Evolutionary conservation across 768 basidiomycete species (phyloP), one percentile per base, ranked within the genome.

Genomic region (Auricularia sp.): DNA sequence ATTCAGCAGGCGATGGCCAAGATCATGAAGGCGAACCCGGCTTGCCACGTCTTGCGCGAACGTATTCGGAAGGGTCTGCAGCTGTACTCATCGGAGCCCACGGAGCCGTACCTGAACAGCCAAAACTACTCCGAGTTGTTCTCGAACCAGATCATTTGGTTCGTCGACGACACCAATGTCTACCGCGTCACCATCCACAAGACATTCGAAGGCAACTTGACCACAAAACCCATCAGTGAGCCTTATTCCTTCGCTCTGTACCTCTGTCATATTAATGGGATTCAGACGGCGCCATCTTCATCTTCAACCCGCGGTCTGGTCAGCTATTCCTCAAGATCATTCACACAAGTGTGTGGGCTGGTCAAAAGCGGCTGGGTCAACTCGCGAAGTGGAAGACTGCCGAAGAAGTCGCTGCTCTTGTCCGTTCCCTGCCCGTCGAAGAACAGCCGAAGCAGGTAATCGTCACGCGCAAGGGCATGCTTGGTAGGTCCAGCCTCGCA

Each of bases 391-490:
- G 97, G 95, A 97, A 97, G 79, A 98, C 96, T 5, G 97, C 97
- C 18, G 97, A 99, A 86, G 97, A 99, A 87, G 97, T 98, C 10
- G 97, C 97, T 42, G 97, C 97, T 0, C 77, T 98, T 70, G 90
- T 98, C 68, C 92, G 97, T 64, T 98, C 97, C 36, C 78, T 98
- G 14, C 97, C 97, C n/a, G 97, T 99, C 51, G 97, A 99, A 80
- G 97, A 99, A 77, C 97, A 99, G 75, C 97, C 97, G 8, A 99
- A 99, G 77, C 96, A 99, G 74, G 96, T 99, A 69, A 99, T 99
- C 67, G 97, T 99, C 68, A 98, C 97, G 35, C 87, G 97, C 66
- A 99, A 99, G 87, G 97, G 97, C 79, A 98, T 99, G 97, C 85
- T 98, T 77, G 93, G 87, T 87, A 73, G 62, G 84, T 77, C 29